Base-by-base conservation (phyloP, 78 protist genomes). In the Dictyostelium intermedium region DNA sequence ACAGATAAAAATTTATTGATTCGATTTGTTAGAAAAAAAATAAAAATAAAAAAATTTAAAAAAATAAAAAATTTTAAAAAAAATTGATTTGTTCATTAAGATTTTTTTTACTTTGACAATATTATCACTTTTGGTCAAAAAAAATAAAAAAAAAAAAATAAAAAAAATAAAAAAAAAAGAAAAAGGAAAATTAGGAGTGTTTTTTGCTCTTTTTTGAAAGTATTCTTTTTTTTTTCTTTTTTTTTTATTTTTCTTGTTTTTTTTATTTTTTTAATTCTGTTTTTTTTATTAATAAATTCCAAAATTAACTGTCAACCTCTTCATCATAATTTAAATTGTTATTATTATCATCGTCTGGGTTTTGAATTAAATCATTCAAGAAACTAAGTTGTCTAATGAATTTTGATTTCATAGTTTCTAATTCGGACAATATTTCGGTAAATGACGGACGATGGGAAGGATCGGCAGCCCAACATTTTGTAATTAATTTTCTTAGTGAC, bases 361-460 rank as follows among this genome's bases (percentile, higher is more conserved):
- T 85, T 77, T 66, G 74, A 10, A 73, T 72, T 73, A 82, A 34
- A 50, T 82, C 85, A 27, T 70, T 77, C 7, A 85, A 73, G 27
- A 85, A 35, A 47, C 56, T 77, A 13, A 45, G 34, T 72, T 72
- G 79, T 53, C 37, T 69, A 18, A 47, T 47, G 69, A 85, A 47
- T 47, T 73, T 39, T 25, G 73, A 60, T 73, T 85, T 85, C 41
- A 41, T 25, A 7, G 20, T 18, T 25, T 70, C 63, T 10, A 85
- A 73, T 30, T 27, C 56, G 8, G 74, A 18, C 6, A 73, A 16
- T 32, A 85, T 85, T 18, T 85, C 91, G 2, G 47, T 25, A 37
- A 86, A 86, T 32, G 92, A 53, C n/a, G 92, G 92, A 25, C 92
- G 30, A 23, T 76, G 61, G n/a, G 43, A 53, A 30, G 92, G 92